A percentile compares a stretch with the other conserved stretches of the same genome.
Conservation (phyloP, 192 early-diverging fungal species). For the Umbelopsis vinacea region DNA sequence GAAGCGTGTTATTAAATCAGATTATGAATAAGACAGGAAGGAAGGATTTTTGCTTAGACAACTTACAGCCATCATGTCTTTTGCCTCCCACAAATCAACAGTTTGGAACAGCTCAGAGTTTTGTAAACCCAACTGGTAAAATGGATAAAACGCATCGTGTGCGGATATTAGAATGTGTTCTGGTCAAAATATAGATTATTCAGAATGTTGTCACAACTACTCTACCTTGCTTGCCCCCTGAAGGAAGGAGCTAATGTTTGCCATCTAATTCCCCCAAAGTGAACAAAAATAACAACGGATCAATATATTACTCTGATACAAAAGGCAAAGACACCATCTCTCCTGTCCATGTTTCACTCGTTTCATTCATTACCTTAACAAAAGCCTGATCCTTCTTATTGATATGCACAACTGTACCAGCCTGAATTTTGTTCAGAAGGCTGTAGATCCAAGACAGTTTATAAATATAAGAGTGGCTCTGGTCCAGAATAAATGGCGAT, state of each 20-base stretch:
- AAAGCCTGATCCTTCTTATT: slow-evolving; percentile 14
- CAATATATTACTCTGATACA: background rate
- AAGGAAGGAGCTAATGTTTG: slow-evolving; percentile 79
- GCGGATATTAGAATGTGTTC: slow-evolving; percentile 12
- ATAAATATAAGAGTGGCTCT: background rate
- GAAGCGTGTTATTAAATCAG: background rate
- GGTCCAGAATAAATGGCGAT: background rate
- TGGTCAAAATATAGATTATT: slow-evolving; percentile 6
- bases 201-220: slow-evolving; percentile 18
- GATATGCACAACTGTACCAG: slow-evolving; percentile 12
- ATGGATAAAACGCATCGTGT: background rate
- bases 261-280: slow-evolving; percentile 61
- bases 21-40: background rate
- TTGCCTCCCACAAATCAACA: slow-evolving; percentile 80
- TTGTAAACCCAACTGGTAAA: slow-evolving; percentile 66
- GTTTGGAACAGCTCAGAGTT: slow-evolving; percentile 85
- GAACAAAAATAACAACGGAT: background rate
- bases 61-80: slow-evolving; percentile 70
- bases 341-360: background rate
- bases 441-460: background rate
- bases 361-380: slow-evolving; percentile 3
- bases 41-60: background rate
- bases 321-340: background rate
- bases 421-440: slow-evolving; percentile 15
- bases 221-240: slow-evolving; percentile 51